A percentile compares a stretch with the other conserved stretches of the same genome.
Conservation (phyloP, 2,329 filamentous ascomycete species). For the Colletotrichum cordylinicola region DNA sequence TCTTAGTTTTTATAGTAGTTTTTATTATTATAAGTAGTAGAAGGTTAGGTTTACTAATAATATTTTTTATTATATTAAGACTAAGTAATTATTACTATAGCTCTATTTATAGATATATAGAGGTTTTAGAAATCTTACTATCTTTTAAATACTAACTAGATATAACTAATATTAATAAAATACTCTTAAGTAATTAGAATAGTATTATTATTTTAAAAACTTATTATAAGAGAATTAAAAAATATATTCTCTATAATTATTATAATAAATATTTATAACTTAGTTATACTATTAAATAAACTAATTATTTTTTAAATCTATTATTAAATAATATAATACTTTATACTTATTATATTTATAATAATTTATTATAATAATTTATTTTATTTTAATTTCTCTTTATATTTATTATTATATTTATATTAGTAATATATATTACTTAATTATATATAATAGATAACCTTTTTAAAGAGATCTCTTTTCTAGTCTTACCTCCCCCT, state of each 20-base stretch:
- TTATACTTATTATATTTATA: too few relatives aligned
- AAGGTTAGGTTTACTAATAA: not conserved
- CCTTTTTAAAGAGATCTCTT: too few relatives aligned
- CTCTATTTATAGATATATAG: not conserved
- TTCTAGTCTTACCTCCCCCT: not conserved
- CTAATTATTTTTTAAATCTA: too few relatives aligned
- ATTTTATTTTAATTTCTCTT: too few relatives aligned
- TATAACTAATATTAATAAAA: not conserved
- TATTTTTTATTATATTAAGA: not conserved
- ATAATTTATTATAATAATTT: too few relatives aligned
- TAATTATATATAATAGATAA: too few relatives aligned
- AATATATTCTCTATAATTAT: not conserved
- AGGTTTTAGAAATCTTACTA: not conserved
- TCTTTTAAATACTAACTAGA: not conserved
- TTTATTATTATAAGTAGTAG: not conserved
- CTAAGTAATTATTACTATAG: too few relatives aligned
- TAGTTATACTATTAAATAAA: too few relatives aligned
- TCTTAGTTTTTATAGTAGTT: not conserved
- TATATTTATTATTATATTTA: too few relatives aligned
- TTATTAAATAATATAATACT: too few relatives aligned
- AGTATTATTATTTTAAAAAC: not conserved
- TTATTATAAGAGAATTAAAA: not conserved
- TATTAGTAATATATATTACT: too few relatives aligned
- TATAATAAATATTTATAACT: not conserved
- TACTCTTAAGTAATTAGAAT: not conserved